Base-by-base conservation (phyloP, 2,329 filamentous ascomycete genomes). In the Colletotrichum phormii region DNA sequence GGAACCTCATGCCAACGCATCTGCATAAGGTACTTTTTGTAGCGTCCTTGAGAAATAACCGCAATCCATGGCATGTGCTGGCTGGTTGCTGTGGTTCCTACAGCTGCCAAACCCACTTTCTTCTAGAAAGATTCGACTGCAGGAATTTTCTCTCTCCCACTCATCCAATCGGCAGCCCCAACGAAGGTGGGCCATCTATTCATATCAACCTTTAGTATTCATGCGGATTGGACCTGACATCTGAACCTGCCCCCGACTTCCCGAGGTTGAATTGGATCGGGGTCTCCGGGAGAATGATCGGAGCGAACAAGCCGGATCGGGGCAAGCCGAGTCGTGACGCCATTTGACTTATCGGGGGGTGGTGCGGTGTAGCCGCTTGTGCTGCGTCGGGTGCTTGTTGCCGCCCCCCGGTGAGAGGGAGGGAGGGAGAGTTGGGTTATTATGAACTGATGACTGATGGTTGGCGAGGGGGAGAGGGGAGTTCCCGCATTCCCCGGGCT, bases 251-350 rank as follows among this genome's bases (percentile, higher is more conserved):
- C 13, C 13, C 37, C 37, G 37, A 18, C 6, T 7, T 8, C 6
- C 37, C 37, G 37, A 18, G 15, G 15, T 42, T 31, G 46, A n/a
- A 22, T 18, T 31, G 46, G 29, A 33, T 18, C 35, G 59, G 37
- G n/a, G 37, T 33, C 22, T 46, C 60, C 49, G 61, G 49, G 49
- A 8, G 18, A 53, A 51, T 22, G 22, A 49, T 35, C 42, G 59
- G 60, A 26, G 60, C 37, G 60, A 63, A 26, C n/a, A 46, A 22
- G 61, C 61, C 49, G 49, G 31, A 42, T 37, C 49, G 61, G 61
- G 61, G 49, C 49, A 63, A 53, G 26, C 8, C 49, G 49, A 63
- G 59, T 61, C 35, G 37, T 62, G 60, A 62, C 60, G 60, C 60
- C 60, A 62, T 62, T 62, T 64, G 31, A 37, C 15, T 26, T 54